Percentiles rank a stretch among this genome's conserved stretches.
phyloP scores from a whole-genome alignment of 2,329 filamentous ascomycete species.

The Akanthomyces muscarius region DNA sequence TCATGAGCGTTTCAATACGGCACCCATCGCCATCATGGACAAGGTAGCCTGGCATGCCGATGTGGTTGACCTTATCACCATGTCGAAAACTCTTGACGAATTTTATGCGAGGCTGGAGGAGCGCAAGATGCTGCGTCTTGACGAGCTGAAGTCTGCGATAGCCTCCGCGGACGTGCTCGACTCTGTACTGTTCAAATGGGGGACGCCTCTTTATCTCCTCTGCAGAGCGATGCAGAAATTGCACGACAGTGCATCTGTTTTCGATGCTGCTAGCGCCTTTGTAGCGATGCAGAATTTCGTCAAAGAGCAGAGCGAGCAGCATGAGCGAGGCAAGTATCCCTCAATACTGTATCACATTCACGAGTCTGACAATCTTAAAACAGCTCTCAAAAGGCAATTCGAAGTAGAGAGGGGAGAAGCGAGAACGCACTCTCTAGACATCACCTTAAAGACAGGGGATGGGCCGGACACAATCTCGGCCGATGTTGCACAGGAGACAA shows the following conservation, averaged over 20 bases:
- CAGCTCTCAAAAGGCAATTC: not conserved
- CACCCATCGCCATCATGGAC: not conserved
- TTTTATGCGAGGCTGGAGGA: not conserved
- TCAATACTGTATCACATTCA: not conserved
- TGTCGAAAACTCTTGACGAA: not conserved
- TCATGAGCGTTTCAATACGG: slow-evolving; percentile 1
- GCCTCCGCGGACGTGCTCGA: not conserved
- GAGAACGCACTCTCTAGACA: not conserved
- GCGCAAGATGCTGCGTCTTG: not conserved
- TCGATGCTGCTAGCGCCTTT: not conserved
- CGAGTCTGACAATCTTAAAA: not conserved
- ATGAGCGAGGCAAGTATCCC: not conserved
- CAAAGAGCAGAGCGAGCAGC: not conserved
- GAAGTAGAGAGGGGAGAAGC: not conserved
- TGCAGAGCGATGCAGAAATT: not conserved
- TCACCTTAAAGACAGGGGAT: not conserved
- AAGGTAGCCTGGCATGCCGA: not conserved
- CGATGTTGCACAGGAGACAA: not conserved
- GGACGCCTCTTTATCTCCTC: not conserved
- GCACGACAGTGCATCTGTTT: not conserved
- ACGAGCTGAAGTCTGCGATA: not conserved
- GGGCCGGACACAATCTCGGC: not conserved
- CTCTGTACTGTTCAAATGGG: not conserved
- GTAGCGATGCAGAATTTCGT: not conserved
- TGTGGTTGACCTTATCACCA: not conserved